phyloP scores from a whole-genome alignment of 169 alveolate species.

The Condylostoma magnum region DNA sequence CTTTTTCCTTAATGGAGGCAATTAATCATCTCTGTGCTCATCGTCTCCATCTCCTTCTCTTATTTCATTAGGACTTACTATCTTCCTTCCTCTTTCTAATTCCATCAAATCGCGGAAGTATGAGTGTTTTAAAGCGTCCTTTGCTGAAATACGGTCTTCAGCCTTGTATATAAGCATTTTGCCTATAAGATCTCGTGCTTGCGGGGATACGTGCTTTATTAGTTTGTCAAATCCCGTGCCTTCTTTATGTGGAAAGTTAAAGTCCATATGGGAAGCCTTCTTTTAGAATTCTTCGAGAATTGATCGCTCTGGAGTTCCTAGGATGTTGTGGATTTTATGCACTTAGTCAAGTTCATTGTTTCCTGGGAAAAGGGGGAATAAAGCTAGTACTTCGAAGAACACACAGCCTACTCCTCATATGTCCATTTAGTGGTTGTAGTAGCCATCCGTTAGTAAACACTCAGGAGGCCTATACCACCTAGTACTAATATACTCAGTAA shows the following conservation, averaged over 20 bases:
- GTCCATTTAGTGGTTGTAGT: constrained; percentile 91
- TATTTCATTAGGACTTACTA: background rate
- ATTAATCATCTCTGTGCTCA: too few species aligned
- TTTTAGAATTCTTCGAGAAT: constrained; percentile 70
- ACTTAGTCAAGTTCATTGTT: constrained; percentile 87
- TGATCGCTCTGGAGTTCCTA: constrained; percentile 84
- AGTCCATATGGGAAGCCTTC: constrained; percentile 72
- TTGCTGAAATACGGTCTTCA: constrained; percentile 45
- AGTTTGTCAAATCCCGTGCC: constrained; percentile 51
- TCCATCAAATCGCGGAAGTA: constrained; percentile 43
- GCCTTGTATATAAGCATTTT: constrained; percentile 43
- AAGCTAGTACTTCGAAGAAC: constrained; percentile 85
- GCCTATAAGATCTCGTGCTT: constrained; percentile 34
- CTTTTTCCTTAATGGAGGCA: background rate
- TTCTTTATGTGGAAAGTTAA: constrained; percentile 74
- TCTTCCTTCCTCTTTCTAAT: background rate
- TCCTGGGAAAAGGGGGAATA: constrained; percentile 92
- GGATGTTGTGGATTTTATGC: constrained; percentile 80
- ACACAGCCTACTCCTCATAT: constrained; percentile 94
- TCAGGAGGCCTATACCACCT: constrained; percentile 94
- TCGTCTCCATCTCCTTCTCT: too few species aligned
- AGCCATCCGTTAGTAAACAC: constrained; percentile 91
- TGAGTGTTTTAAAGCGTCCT: constrained; percentile 50
- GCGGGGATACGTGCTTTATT: constrained; percentile 28
- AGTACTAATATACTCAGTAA: constrained; percentile 89